Conservation (phyloP, 2,329 filamentous ascomycete genomes). For the Fusarium metavorans region DNA sequence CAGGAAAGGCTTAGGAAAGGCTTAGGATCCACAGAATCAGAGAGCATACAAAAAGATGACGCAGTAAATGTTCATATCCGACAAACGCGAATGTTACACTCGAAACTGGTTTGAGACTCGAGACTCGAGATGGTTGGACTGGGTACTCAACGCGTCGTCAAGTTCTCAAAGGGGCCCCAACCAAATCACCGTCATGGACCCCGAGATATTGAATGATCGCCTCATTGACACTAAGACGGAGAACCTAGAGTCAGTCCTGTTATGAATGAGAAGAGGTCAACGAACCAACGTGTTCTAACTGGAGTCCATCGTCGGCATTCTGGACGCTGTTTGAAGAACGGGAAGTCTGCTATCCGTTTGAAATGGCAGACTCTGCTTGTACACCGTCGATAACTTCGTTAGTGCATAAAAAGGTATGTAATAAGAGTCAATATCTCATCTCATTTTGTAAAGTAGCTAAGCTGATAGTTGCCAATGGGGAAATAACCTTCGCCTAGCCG, state of each 20-base stretch:
- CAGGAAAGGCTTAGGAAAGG: neutral
- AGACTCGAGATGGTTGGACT: neutral
- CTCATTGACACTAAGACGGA: neutral
- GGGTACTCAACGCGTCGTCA: neutral
- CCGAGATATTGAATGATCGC: neutral
- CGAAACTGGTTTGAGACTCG: neutral
- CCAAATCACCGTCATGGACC: neutral
- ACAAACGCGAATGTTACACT: neutral
- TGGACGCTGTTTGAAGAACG: neutral
- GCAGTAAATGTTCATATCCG: no score
- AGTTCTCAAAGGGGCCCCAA: neutral
- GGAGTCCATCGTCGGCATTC: neutral
- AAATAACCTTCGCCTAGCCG: neutral
- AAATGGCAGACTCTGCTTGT: neutral
- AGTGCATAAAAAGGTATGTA: neutral
- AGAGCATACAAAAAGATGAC: neutral
- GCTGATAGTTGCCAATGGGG: neutral
- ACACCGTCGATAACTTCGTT: neutral
- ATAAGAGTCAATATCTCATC: rapidly evolving
- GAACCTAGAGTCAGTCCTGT: neutral
- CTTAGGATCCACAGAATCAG: neutral
- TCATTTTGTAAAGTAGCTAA: neutral
- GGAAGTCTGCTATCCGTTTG: neutral
- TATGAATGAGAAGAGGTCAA: neutral
- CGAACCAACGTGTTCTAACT: neutral